These are phyloP conservation scores for Piromyces finnis DNA, from an alignment of 192 early-diverging fungal genomes.

Conservation along the genomic window DNA sequence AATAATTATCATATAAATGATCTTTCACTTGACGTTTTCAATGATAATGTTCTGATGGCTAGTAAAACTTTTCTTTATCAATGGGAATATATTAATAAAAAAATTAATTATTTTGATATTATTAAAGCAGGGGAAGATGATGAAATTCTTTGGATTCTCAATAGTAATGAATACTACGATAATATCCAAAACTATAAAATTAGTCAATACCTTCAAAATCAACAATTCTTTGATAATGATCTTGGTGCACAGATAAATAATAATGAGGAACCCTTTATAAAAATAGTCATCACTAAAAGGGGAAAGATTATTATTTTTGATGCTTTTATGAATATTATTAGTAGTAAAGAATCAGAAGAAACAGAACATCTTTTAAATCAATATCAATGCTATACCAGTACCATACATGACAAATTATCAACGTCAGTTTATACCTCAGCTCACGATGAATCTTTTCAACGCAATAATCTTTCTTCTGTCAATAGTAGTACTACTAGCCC, in stretches of 20 bases:
- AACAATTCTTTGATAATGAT: neutral
- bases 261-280: neutral
- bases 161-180: neutral
- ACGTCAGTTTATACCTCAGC: too few relatives aligned
- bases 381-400: too few relatives aligned
- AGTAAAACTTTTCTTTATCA: neutral
- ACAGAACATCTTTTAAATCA: too few relatives aligned
- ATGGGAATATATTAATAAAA: neutral
- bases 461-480: too few relatives aligned
- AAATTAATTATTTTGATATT: neutral
- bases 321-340: neutral
- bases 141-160: neutral
- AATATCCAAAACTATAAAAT: neutral
- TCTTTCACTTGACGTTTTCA: neutral
- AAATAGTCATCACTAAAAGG: neutral
- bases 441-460: too few relatives aligned
- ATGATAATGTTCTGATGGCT: neutral
- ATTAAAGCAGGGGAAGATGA: neutral
- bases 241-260: neutral
- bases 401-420: too few relatives aligned
- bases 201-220: neutral
- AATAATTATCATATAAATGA: neutral
- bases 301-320: neutral
- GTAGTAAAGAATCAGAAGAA: neutral
- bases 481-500: neutral